Conservation (phyloP, 805 yeast species). For the Isabelozyma gotoi region DNA sequence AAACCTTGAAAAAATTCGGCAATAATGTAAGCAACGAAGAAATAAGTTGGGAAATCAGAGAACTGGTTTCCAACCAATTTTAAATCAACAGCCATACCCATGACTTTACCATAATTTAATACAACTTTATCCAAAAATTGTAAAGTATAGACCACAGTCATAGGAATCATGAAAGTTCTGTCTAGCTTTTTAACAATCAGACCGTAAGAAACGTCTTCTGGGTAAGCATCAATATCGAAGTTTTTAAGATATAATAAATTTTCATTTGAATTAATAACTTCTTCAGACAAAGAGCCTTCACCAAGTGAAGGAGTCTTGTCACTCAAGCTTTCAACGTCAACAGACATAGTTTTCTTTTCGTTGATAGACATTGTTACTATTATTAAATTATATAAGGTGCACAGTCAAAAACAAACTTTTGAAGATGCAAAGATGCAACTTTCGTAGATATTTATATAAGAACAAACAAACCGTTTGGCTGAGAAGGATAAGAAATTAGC, state of each 20-base stretch:
- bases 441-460: background rate
- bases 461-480: background rate
- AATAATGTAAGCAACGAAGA: conserved; percentile 13
- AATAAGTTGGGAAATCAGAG: conserved; percentile 13
- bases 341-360: background rate
- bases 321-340: conserved; percentile 4
- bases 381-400: background rate
- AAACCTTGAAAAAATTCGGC: conserved; percentile 14
- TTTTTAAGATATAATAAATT: conserved; percentile 12
- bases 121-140: conserved; percentile 16
- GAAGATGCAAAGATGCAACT: background rate
- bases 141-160: conserved; percentile 11
- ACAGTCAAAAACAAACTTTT: background rate
- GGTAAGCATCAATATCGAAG: conserved; percentile 14
- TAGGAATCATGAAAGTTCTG: conserved; percentile 10
- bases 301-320: conserved; percentile 1
- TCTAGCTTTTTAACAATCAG: conserved; percentile 11
- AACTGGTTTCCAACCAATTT: conserved; percentile 13
- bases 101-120: conserved; percentile 14
- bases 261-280: conserved; percentile 5
- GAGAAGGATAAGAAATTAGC: background rate
- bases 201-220: conserved; percentile 10
- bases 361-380: background rate
- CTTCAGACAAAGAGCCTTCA: background rate
- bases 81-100: conserved; percentile 14